phyloP scores from a whole-genome alignment of 2,329 filamentous ascomycete genomes.

The Aspergillus persii region DNA sequence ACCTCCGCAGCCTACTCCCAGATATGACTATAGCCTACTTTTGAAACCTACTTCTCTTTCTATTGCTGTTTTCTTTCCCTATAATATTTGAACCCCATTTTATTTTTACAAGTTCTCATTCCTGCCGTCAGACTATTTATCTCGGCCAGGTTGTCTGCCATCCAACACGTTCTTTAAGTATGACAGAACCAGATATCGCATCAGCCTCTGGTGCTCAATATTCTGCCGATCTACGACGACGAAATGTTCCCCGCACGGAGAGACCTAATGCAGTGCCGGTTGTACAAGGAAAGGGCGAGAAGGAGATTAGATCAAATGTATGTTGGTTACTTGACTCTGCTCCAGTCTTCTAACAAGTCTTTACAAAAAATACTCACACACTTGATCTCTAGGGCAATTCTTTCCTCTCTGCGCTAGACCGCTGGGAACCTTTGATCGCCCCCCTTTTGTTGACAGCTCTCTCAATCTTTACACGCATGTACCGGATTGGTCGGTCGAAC shows the following conservation, averaged over 20 bases:
- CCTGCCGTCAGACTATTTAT: background rate
- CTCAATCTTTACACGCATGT: conserved; percentile 66
- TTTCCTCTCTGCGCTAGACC: conserved; percentile 46
- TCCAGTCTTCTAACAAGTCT: conserved; percentile 21
- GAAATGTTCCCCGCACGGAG: conserved; percentile 40
- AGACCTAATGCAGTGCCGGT: conserved; percentile 22
- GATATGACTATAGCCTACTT: conserved; percentile 13
- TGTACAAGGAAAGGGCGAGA: conserved; percentile 26
- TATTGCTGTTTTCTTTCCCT: conserved; percentile 11
- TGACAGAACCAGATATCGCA: conserved; percentile 33
- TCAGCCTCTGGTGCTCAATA: conserved; percentile 36
- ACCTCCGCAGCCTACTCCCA: conserved; percentile 7
- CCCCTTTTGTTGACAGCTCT: conserved; percentile 62
- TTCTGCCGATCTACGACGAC: conserved; percentile 38
- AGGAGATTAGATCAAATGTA: conserved; percentile 29
- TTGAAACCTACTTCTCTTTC: conserved; percentile 6
- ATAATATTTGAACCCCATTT: conserved; percentile 7
- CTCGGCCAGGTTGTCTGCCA: background rate
- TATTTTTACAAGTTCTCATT: background rate
- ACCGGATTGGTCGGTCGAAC: conserved; percentile 65
- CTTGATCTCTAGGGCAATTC: conserved; percentile 29
- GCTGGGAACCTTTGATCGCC: conserved; percentile 62
- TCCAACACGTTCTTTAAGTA: conserved; percentile 15
- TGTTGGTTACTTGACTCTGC: background rate
- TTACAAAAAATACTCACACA: background rate